Evolutionary conservation across 139 green algal species (phyloP), one percentile per base, ranked within the genome.

Genomic region (Parachlorella kessleri): DNA sequence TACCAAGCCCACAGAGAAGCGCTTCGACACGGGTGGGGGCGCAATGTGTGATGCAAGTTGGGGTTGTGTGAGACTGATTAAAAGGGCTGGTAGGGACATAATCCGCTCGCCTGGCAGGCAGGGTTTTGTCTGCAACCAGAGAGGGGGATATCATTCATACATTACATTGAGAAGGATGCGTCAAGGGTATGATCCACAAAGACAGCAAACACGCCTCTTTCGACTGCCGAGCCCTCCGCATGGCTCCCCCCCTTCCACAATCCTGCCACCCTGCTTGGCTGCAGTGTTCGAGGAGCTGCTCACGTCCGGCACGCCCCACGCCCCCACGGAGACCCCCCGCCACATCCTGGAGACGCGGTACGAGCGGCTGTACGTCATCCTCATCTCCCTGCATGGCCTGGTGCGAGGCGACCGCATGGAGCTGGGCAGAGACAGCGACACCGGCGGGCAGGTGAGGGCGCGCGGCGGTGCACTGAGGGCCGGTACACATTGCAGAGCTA

Each of bases 401-500:
- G 92, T 98, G 53, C 85, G 95, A 0, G 95, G 95, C 4, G 84
- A 96, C 3, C 80, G 81, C 39, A 98, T 98, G 95, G 95, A 98
- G 88, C 91, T 98, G 55, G 95, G 95, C 21, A 84, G 89, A 6
- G 95, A 98, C 81, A 81, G 91, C 1, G 95, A 98, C 87, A 98
- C 95, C 9, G 95, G 95, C 28, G 94, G 95, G 0, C 93, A 97
- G 90, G 90, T 94, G 67, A 39, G 70, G 18, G n/a, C 23, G 32
- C 39, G 38, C 53, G 9, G 35, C 7, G 8, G 35, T 0, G 72
- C n/a, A n/a, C n/a, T n/a, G n/a, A n/a, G n/a, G n/a, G n/a, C n/a
- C n/a, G n/a, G n/a, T n/a, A n/a, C n/a, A n/a, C n/a, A n/a, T n/a
- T n/a, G n/a, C n/a, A n/a, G n/a, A n/a, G n/a, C n/a, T n/a, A n/a